phyloP scores from a whole-genome alignment of 2,329 filamentous ascomycete genomes.

The Xylariaceae sp. region DNA sequence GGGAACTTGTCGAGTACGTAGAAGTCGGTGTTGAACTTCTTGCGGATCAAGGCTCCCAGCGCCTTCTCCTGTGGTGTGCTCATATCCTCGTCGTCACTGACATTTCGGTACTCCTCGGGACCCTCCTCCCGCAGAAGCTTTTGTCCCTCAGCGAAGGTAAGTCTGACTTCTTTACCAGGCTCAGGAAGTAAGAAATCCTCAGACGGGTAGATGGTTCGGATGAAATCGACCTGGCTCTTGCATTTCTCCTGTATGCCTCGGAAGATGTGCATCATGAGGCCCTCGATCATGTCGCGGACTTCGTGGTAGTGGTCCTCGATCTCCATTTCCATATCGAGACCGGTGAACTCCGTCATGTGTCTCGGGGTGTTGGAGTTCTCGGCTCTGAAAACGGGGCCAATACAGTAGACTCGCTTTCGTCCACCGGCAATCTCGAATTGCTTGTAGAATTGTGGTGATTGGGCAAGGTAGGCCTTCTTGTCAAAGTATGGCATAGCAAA shows the following conservation, averaged over 20 bases:
- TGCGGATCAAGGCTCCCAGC: slow-evolving; percentile 80
- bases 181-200: slow-evolving; percentile 75
- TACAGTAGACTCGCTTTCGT: slow-evolving; percentile 73
- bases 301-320: slow-evolving; percentile 77
- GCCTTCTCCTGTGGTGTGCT: slow-evolving; percentile 80
- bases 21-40: slow-evolving; percentile 93
- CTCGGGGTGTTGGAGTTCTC: slow-evolving; percentile 82
- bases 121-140: slow-evolving; percentile 74
- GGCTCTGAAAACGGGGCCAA: slow-evolving; percentile 80
- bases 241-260: slow-evolving; percentile 66
- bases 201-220: slow-evolving; percentile 72
- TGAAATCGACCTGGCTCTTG: slow-evolving; percentile 67
- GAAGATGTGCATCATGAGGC: slow-evolving; percentile 76
- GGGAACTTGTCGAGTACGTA: slow-evolving; percentile 98
- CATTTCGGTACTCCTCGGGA: slow-evolving; percentile 62
- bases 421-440: slow-evolving; percentile 81
- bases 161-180: slow-evolving; percentile 69
- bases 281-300: slow-evolving; percentile 69
- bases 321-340: slow-evolving; percentile 88
- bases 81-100: slow-evolving; percentile 76
- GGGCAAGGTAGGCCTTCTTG: slow-evolving; percentile 74
- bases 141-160: slow-evolving; percentile 77
- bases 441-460: slow-evolving; percentile 84
- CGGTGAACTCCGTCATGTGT: slow-evolving; percentile 86
- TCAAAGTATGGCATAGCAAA: slow-evolving; percentile 91